phyloP scores from a whole-genome alignment of 768 basidiomycete genomes.

The Asterophora parasitica region DNA sequence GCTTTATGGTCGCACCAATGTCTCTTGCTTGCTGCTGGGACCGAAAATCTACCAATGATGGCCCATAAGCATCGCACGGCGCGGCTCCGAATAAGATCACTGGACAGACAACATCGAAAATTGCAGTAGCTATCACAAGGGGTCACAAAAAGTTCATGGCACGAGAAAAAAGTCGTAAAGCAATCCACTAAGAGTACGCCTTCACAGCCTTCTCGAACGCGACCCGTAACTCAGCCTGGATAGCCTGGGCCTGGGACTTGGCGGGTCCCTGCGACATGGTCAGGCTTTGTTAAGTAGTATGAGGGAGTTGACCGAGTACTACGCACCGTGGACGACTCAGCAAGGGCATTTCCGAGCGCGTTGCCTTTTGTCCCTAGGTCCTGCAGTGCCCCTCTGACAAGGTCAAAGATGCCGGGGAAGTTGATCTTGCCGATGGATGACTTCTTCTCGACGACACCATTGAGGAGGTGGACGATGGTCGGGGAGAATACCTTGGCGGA shows the following conservation, averaged over 20 bases:
- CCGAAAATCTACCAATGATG: no score
- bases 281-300: not conserved
- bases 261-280: no score
- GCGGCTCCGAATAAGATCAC: no score
- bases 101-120: no score
- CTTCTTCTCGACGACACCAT: conserved; percentile 22
- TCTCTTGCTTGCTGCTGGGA: no score
- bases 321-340: conserved; percentile 6
- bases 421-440: conserved; percentile 19
- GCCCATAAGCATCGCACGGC: no score
- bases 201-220: not conserved
- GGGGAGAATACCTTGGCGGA: conserved; percentile 15
- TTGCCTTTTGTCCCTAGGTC: not conserved
- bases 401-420: conserved; percentile 4
- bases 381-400: conserved; percentile 2
- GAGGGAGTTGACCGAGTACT: not conserved
- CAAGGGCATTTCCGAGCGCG: conserved; percentile 1
- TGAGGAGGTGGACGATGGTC: conserved; percentile 17
- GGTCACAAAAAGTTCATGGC: no score
- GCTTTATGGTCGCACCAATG: no score
- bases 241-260: not conserved
- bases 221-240: not conserved
- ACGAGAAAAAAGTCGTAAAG: no score
- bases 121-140: no score
- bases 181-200: no score